Evolutionary conservation across 2,329 filamentous ascomycete genomes (phyloP).

Genomic region (Alternaria brassicae): DNA sequence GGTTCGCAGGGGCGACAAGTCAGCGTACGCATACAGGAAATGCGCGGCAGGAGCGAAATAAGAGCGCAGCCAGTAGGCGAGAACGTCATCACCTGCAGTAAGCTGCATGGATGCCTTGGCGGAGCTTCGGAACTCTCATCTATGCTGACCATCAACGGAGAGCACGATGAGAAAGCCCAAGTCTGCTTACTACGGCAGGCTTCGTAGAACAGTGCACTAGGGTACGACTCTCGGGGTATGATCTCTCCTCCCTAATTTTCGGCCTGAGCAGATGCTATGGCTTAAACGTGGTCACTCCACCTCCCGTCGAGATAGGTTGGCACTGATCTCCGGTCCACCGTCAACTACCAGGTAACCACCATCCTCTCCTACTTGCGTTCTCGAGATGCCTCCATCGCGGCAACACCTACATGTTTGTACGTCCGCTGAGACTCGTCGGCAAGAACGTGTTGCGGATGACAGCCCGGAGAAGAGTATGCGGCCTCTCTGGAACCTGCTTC

Average conservation of each 20-base stretch:
- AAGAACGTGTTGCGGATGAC: neutral
- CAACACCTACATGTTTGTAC: neutral
- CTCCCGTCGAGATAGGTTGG: neutral
- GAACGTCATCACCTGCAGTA: neutral
- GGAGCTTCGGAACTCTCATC: neutral
- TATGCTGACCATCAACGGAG: neutral
- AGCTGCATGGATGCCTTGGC: neutral
- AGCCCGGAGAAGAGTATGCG: neutral
- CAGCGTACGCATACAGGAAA: neutral
- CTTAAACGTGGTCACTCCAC: neutral
- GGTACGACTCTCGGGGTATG: neutral
- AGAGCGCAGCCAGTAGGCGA: neutral
- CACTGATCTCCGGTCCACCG: neutral
- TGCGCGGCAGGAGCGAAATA: neutral
- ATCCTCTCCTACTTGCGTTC: neutral
- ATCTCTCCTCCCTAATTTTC: neutral
- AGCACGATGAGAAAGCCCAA: neutral
- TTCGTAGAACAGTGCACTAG: neutral
- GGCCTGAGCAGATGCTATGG: neutral
- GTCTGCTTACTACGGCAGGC: neutral
- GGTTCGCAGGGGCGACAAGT: neutral
- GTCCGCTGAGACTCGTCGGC: neutral
- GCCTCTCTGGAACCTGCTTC: conserved; percentile 2
- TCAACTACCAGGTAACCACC: neutral
- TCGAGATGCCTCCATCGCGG: neutral